Evolutionary conservation across 352 stramenopile genomes (phyloP), one percentile per base, ranked within the genome.

Genomic region (Phytophthora pisi): DNA sequence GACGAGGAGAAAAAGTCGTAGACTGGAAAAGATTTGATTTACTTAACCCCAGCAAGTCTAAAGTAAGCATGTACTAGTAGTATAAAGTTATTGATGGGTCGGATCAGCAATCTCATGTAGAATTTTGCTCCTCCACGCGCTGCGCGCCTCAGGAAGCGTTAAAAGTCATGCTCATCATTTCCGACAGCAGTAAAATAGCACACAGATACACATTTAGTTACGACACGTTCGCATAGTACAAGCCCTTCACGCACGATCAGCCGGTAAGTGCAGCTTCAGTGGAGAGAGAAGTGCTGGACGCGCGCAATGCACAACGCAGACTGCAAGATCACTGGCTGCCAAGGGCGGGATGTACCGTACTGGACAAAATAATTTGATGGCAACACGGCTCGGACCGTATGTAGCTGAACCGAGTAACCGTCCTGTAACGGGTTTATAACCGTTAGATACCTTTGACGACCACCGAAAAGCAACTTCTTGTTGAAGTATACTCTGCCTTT

Each of bases 81-180:
- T 31, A 28, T 45, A 46, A n/a, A 50, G 43, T 42, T 15, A 7
- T 61, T 40, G 30, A 10, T 55, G n/a, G 53, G 68, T 78, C 67
- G 72, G 75, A 77, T 80, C 72, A 80, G 72, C 68, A 80, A 80
- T 80, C 72, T 80, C 73, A 78, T 80, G 73, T 80, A 78, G 73
- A 80, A 79, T 53, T 70, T 76, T 78, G 73, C 73, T 80, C 73
- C 73, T 80, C 69, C 73, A 80, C 51, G 57, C 64, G 59, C 64
- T 68, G 61, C 51, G 61, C 72, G 66, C 57, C 57, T 80, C 73
- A 80, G 70, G 73, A 71, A 78, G 73, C 73, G 69, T 20, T 74
- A 76, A 61, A 67, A 30, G 59, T 72, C 52, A 58, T 74, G 65
- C 62, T 72, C 72, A 77, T 77, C 72, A 77, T 75, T 40, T 75